Conservation (phyloP, 164 flowering plant species). For the Magnolia sinica region DNA sequence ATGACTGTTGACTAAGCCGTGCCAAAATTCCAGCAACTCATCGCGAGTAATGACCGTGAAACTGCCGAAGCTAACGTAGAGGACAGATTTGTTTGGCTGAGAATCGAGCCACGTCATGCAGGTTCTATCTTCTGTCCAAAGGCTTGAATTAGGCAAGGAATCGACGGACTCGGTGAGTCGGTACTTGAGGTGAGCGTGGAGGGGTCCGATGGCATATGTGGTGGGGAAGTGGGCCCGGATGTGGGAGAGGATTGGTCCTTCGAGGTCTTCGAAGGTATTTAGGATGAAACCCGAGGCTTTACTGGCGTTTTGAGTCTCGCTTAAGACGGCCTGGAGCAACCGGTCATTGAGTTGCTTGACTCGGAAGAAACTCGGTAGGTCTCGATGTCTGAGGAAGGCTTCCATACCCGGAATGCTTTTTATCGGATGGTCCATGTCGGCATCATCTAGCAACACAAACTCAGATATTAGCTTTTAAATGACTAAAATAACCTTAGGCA, state of each 20-base stretch:
- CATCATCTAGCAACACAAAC: conserved; percentile 4
- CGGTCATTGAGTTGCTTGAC: conserved; percentile 12
- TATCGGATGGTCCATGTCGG: conserved; percentile 24
- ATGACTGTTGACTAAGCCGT: conserved; percentile 40
- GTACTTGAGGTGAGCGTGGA: conserved; percentile 18
- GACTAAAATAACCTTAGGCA: too few species aligned
- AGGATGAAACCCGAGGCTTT: conserved; percentile 25
- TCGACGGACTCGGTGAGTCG: background rate
- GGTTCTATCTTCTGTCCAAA: conserved; percentile 35
- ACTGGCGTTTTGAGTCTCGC: conserved; percentile 11
- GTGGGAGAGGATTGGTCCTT: conserved; percentile 23
- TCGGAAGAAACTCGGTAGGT: conserved; percentile 30
- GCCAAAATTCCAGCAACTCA: conserved; percentile 42
- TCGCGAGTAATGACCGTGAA: conserved; percentile 11
- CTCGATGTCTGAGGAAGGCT: conserved; percentile 26
- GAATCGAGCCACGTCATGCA: conserved; percentile 55
- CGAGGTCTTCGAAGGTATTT: conserved; percentile 33
- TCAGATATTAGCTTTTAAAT: too few species aligned
- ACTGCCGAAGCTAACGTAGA: conserved; percentile 65
- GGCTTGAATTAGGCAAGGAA: background rate
- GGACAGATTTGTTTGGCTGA: conserved; percentile 37
- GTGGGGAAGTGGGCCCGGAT: conserved; percentile 11
- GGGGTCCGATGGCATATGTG: conserved; percentile 28
- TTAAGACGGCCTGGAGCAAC: conserved; percentile 3
- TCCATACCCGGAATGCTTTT: conserved; percentile 27